phyloP scores from a whole-genome alignment of 208 protist species.

The Crithidia acanthocephali region DNA sequence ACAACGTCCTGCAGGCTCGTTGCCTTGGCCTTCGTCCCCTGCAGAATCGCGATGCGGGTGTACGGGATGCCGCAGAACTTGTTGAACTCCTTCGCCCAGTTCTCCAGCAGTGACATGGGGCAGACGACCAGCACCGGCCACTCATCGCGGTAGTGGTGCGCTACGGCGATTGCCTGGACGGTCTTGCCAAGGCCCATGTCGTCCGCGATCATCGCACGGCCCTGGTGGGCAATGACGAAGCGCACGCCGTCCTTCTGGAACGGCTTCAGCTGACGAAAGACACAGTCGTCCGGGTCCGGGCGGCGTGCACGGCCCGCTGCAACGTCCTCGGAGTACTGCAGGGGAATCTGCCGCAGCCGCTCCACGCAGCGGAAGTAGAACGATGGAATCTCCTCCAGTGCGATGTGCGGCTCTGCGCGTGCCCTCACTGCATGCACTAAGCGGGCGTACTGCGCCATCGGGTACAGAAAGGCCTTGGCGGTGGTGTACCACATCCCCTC shows the following conservation, averaged over 20 bases:
- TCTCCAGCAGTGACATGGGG: slow-evolving; percentile 92
- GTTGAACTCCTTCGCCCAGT: slow-evolving; percentile 94
- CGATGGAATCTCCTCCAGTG: slow-evolving; percentile 70
- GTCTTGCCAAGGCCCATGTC: slow-evolving; percentile 98
- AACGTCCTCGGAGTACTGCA: slow-evolving; percentile 45
- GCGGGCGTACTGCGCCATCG: slow-evolving; percentile 55
- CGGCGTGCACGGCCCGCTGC: slow-evolving; percentile 27
- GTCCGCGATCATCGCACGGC: slow-evolving; percentile 94
- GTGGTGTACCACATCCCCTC: slow-evolving; percentile 60
- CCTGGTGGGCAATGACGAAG: slow-evolving; percentile 78
- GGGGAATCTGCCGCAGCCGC: slow-evolving; percentile 38
- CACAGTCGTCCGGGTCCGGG: slow-evolving; percentile 61
- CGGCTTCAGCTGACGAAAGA: slow-evolving; percentile 71
- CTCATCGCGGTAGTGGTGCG: slow-evolving; percentile 90
- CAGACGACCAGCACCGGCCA: slow-evolving; percentile 96
- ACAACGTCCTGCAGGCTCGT: slow-evolving; percentile 63
- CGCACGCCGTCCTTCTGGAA: slow-evolving; percentile 86
- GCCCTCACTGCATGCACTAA: slow-evolving; percentile 49
- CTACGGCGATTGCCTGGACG: slow-evolving; percentile 94
- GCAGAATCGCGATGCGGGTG: slow-evolving; percentile 73
- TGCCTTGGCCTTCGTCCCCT: slow-evolving; percentile 53
- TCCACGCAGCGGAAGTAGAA: slow-evolving; percentile 84
- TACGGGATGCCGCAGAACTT: slow-evolving; percentile 83
- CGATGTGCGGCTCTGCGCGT: slow-evolving; percentile 26
- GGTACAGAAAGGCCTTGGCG: slow-evolving; percentile 68